phyloP scores from a whole-genome alignment of 2,329 filamentous ascomycete genomes.

The Ceratocystis albifundus region DNA sequence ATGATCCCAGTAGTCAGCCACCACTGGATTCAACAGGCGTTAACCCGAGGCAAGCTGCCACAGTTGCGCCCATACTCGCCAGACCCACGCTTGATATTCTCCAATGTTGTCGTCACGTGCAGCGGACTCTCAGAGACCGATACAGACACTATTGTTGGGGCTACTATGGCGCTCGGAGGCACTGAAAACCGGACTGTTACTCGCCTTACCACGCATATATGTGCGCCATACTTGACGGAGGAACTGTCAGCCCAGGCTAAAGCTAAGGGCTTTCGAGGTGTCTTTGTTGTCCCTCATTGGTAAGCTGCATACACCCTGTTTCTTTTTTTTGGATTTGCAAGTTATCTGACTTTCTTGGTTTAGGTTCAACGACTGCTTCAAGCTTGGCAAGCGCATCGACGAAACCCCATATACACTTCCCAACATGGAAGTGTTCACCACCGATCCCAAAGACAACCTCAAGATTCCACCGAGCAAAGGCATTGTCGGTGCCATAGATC shows the following conservation, averaged over 20 bases:
- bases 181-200: constrained; percentile 61
- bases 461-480: constrained; percentile 47
- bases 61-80: constrained; percentile 79
- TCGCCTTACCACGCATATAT: constrained; percentile 74
- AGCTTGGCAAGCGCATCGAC: constrained; percentile 79
- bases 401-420: constrained; percentile 79
- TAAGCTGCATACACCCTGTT: constrained; percentile 34
- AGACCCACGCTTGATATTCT: constrained; percentile 82
- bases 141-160: constrained; percentile 83
- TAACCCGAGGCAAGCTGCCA: constrained; percentile 57
- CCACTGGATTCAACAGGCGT: constrained; percentile 63
- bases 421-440: constrained; percentile 68
- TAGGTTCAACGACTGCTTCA: constrained; percentile 94
- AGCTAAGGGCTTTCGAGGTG: constrained; percentile 56
- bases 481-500: constrained; percentile 54
- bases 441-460: constrained; percentile 44
- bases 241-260: constrained; percentile 54
- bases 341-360: not conserved
- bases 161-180: constrained; percentile 79
- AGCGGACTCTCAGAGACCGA: constrained; percentile 76
- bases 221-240: constrained; percentile 65
- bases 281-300: constrained; percentile 90
- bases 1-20: constrained; percentile 78
- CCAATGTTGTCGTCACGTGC: constrained; percentile 69
- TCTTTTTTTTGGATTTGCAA: constrained; percentile 1